Percentiles rank a stretch among this genome's conserved stretches.
Conservation (phyloP, 1,284 basidiomycete genomes). For the Agroathelia rolfsii region DNA sequence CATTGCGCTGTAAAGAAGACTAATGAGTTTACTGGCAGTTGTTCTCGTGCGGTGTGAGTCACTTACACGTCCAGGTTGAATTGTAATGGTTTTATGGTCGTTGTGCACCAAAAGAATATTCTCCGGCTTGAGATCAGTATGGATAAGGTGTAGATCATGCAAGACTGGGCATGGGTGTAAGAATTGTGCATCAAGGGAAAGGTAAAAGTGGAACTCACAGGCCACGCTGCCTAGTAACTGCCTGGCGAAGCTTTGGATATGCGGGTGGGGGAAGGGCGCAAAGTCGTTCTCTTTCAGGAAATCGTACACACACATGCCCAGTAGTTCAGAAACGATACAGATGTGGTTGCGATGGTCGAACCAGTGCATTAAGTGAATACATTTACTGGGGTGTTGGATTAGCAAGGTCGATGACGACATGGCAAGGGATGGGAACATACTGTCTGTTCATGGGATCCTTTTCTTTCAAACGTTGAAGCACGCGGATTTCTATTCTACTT, state of each 20-base stretch:
- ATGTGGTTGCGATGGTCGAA: constrained; percentile 98
- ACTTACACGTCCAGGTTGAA: constrained; percentile 51
- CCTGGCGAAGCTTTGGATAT: constrained; percentile 93
- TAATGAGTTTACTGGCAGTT: too few species aligned
- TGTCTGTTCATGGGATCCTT: constrained; percentile 84
- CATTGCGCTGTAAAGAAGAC: constrained; percentile 40
- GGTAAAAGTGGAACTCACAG: constrained; percentile 48
- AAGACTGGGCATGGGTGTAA: constrained; percentile 50
- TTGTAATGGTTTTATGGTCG: constrained; percentile 52
- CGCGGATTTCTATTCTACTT: constrained; percentile 96
- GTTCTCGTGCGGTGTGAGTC: constrained; percentile 1
- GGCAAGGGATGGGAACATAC: constrained; percentile 39
- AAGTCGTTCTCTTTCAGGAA: constrained; percentile 98
- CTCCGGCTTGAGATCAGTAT: constrained; percentile 98
- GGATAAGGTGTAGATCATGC: constrained; percentile 85
- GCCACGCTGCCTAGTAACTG: constrained; percentile 91
- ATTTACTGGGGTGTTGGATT: constrained; percentile 60
- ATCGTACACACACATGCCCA: constrained; percentile 98
- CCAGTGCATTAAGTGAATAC: constrained; percentile 90
- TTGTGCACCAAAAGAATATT: constrained; percentile 94
- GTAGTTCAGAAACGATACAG: constrained; percentile 92
- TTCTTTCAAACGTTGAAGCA: constrained; percentile 86
- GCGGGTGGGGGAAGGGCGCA: constrained; percentile 88
- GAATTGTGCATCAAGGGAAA: constrained; percentile 8
- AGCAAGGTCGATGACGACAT: constrained; percentile 1